These are phyloP conservation scores for Juglanconis oblonga DNA, from an alignment of 2,329 filamentous ascomycete species.

Conservation along the genomic window DNA sequence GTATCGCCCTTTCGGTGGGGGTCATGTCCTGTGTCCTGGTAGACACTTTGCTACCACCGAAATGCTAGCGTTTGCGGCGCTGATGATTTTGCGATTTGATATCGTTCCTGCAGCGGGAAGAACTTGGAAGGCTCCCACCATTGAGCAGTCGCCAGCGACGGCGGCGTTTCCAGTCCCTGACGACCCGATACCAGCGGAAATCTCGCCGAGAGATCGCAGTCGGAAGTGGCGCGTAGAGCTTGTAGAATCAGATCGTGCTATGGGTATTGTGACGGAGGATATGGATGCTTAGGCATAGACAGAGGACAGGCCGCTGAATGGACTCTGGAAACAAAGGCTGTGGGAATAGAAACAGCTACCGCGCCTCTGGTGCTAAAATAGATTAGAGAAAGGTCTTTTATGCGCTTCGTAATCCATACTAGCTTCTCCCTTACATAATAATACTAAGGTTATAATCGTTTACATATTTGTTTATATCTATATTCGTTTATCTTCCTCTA, in stretches of 20 bases:
- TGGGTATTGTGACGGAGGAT: constrained; percentile 30
- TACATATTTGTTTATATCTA: too few species aligned
- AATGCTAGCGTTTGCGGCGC: constrained; percentile 21
- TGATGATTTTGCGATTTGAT: constrained; percentile 23
- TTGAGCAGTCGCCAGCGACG: not conserved
- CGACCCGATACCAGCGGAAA: not conserved
- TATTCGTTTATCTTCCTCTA: too few species aligned
- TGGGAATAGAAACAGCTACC: too few species aligned
- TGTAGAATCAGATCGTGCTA: constrained; percentile 19
- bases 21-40: not conserved
- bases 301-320: too few species aligned
- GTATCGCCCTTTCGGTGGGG: constrained; percentile 27
- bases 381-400: too few species aligned
- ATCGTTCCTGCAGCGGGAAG: constrained; percentile 15
- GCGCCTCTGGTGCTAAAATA: too few species aligned
- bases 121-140: constrained; percentile 1
- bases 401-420: too few species aligned
- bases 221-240: constrained; percentile 22
- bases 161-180: constrained; percentile 4
- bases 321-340: too few species aligned
- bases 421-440: too few species aligned
- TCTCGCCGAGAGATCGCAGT: not conserved
- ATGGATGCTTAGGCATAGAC: not conserved
- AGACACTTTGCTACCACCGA: constrained; percentile 6
- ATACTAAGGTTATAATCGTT: too few species aligned